Percentiles rank a stretch among this genome's conserved stretches.
Evolutionary conservation across 345 rosid genomes (phyloP).

Genomic region (Bretschneidera sinensis): DNA sequence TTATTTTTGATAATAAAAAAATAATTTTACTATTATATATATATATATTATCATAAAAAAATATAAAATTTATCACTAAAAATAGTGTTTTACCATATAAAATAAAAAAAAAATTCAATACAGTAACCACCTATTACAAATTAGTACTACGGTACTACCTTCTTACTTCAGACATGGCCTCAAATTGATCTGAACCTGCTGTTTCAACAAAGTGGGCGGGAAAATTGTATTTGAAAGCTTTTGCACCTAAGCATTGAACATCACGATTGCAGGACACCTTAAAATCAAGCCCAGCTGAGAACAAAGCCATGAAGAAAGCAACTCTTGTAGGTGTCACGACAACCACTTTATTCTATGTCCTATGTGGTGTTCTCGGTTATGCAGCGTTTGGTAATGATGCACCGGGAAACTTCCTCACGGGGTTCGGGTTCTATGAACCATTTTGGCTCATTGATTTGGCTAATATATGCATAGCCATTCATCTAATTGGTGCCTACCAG

Average conservation of each 20-base stretch:
- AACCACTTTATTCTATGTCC: slow-evolving; percentile 66
- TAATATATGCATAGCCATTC: slow-evolving; percentile 74
- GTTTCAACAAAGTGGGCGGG: too few species aligned
- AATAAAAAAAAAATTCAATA: too few species aligned
- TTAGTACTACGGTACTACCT: too few species aligned
- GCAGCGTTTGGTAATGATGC: slow-evolving; percentile 85
- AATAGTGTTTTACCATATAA: too few species aligned
- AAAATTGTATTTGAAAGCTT: too few species aligned
- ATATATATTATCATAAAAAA: too few species aligned
- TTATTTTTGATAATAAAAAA: too few species aligned
- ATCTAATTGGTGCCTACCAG: slow-evolving; percentile 86
- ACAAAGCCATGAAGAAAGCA: slow-evolving; percentile 67
- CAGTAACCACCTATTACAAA: too few species aligned
- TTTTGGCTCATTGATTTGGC: slow-evolving; percentile 83
- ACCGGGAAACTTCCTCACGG: slow-evolving; percentile 86
- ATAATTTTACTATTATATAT: too few species aligned
- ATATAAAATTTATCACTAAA: too few species aligned
- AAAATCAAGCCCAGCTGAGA: slow-evolving; percentile 60
- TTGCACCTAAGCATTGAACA: too few species aligned
- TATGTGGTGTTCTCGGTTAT: slow-evolving; percentile 78
- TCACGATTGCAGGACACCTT: slow-evolving; percentile 46
- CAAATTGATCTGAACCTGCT: too few species aligned
- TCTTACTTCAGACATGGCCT: neutral
- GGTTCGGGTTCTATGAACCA: slow-evolving; percentile 85
- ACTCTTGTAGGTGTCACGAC: slow-evolving; percentile 41